Evolutionary conservation across 1,284 basidiomycete genomes (phyloP).

Genomic region (Leccinum cinnamomeum): DNA sequence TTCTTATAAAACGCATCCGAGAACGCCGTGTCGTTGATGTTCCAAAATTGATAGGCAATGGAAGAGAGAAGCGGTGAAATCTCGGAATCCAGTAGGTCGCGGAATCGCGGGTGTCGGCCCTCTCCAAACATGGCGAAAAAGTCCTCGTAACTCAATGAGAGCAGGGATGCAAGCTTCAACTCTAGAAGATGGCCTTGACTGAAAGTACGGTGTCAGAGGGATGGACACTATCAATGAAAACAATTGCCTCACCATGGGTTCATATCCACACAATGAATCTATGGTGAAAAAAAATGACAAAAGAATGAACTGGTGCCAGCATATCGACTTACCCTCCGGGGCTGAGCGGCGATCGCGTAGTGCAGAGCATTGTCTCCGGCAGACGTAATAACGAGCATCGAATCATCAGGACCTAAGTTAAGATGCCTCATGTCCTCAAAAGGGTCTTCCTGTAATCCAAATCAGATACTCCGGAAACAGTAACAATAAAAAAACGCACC

Average conservation of each 20-base stretch:
- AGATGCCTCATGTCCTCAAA: constrained; percentile 74
- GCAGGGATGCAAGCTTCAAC: constrained; percentile 73
- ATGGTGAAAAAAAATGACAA: background rate
- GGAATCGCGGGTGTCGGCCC: constrained; percentile 65
- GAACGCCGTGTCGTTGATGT: constrained; percentile 64
- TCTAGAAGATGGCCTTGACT: constrained; percentile 80
- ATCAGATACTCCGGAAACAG: constrained; percentile 8
- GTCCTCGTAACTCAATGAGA: constrained; percentile 62
- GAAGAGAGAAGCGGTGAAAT: constrained; percentile 76
- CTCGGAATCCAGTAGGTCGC: constrained; percentile 61
- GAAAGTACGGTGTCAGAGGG: constrained; percentile 10
- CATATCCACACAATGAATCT: constrained; percentile 79
- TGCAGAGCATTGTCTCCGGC: constrained; percentile 84
- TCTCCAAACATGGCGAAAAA: constrained; percentile 77
- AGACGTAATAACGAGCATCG: constrained; percentile 75
- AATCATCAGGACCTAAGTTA: constrained; percentile 60
- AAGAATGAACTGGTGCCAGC: background rate
- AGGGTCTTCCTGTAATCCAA: constrained; percentile 63
- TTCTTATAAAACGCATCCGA: constrained; percentile 69
- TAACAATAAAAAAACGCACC: background rate
- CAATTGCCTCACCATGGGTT: constrained; percentile 47
- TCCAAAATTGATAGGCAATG: constrained; percentile 79
- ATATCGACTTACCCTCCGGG: constrained; percentile 43
- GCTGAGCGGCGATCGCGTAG: constrained; percentile 70
- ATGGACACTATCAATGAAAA: background rate